These are phyloP conservation scores for Aureobasidium sp. DNA, from an alignment of 2,329 filamentous ascomycete species.

Conservation along the genomic window DNA sequence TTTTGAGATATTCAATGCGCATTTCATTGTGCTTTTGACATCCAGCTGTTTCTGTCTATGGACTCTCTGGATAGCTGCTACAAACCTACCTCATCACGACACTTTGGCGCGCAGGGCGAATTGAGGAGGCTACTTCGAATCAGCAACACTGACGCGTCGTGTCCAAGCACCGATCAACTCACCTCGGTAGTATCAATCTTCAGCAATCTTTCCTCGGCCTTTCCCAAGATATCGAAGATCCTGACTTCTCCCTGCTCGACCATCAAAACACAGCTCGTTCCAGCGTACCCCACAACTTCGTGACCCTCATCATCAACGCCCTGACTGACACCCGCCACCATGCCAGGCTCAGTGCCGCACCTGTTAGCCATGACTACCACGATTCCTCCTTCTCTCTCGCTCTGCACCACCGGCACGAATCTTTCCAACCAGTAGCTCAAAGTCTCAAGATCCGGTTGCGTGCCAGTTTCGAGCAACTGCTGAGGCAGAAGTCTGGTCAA, in stretches of 20 bases:
- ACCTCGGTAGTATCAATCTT: slow-evolving; percentile 54
- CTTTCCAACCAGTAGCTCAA: slow-evolving; percentile 67
- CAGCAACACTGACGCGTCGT: background rate
- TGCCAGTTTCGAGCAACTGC: slow-evolving; percentile 37
- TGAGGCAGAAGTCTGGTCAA: slow-evolving; percentile 48
- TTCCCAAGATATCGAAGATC: slow-evolving; percentile 61
- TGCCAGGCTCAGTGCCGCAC: slow-evolving; percentile 48
- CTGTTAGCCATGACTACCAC: slow-evolving; percentile 65
- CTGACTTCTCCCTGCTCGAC: slow-evolving; percentile 56
- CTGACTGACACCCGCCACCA: slow-evolving; percentile 13
- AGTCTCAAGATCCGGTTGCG: slow-evolving; percentile 60
- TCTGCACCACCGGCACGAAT: slow-evolving; percentile 50
- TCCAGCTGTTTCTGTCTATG: no score
- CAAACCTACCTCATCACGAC: background rate
- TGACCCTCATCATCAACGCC: slow-evolving; percentile 23
- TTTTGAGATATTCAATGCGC: background rate
- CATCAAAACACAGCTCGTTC: slow-evolving; percentile 62
- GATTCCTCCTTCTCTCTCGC: slow-evolving; percentile 43
- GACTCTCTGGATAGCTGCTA: background rate
- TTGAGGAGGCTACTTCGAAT: slow-evolving; percentile 14
- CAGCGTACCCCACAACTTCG: slow-evolving; percentile 50
- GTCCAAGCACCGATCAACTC: slow-evolving; percentile 11
- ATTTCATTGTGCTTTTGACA: background rate
- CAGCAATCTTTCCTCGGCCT: slow-evolving; percentile 59
- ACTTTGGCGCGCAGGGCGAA: slow-evolving; percentile 16